A percentile compares a stretch with the other conserved stretches of the same genome.
Conservation (phyloP, 1,284 basidiomycete genomes). For the Leccinum subfulvum region DNA sequence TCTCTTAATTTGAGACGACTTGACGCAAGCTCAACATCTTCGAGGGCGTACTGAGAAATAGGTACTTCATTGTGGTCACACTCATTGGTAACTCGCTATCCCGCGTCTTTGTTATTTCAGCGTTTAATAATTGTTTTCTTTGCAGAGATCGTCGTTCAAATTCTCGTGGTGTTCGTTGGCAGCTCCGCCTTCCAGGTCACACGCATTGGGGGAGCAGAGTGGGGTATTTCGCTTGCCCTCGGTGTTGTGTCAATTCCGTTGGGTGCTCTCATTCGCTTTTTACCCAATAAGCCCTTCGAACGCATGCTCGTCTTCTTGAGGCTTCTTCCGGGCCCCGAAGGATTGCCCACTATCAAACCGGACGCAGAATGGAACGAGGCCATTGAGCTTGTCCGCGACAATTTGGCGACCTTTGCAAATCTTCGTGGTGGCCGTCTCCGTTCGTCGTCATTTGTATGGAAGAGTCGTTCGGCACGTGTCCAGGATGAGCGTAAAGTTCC, state of each 20-base stretch:
- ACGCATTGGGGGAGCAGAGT: conserved; percentile 76
- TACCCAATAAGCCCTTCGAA: conserved; percentile 84
- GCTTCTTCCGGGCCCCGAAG: conserved; percentile 68
- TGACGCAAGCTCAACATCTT: conserved; percentile 88
- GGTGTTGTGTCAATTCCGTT: conserved; percentile 88
- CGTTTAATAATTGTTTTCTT: conserved; percentile 1
- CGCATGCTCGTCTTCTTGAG: conserved; percentile 63
- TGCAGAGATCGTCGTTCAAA: conserved; percentile 82
- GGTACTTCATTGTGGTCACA: conserved; percentile 88
- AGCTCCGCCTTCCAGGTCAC: conserved; percentile 92
- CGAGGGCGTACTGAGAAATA: conserved; percentile 78
- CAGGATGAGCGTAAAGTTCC: conserved; percentile 48
- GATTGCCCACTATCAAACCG: conserved; percentile 64
- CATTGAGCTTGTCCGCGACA: conserved; percentile 79
- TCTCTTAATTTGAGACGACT: conserved; percentile 89
- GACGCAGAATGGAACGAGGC: conserved; percentile 74
- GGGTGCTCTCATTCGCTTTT: conserved; percentile 76
- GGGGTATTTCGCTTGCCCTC: conserved; percentile 89
- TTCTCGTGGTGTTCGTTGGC: conserved; percentile 90
- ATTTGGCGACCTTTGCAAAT: conserved; percentile 77
- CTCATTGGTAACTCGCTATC: conserved; percentile 60
- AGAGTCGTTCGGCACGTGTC: conserved; percentile 64
- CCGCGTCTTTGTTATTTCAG: not conserved
- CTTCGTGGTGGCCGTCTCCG: conserved; percentile 85
- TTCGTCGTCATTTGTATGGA: conserved; percentile 79